These are phyloP conservation scores for Magnaporthales sp. DNA, from an alignment of 2,329 filamentous ascomycete species.

Conservation along the genomic window DNA sequence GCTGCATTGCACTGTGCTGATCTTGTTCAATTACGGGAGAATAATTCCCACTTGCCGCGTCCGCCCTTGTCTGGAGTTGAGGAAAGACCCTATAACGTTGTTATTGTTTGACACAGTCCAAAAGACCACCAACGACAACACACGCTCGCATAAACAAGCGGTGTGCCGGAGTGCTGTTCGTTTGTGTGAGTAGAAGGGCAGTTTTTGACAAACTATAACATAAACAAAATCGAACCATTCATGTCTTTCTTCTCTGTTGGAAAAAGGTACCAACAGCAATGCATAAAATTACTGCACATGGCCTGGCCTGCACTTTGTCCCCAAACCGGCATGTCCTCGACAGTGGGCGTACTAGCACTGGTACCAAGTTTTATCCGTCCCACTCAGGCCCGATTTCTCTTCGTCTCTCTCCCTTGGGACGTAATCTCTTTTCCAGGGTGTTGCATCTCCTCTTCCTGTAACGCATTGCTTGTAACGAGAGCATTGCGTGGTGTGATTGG, in stretches of 20 bases:
- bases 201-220: too few relatives aligned
- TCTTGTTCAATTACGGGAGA: background rate
- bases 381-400: too few relatives aligned
- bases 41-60: background rate
- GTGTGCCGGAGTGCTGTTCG: background rate
- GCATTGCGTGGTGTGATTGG: background rate
- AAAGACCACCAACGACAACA: background rate
- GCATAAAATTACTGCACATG: background rate
- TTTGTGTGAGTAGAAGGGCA: background rate
- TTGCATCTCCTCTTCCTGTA: too few relatives aligned
- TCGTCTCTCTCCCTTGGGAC: too few relatives aligned
- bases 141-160: background rate
- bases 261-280: background rate
- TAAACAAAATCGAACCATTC: background rate
- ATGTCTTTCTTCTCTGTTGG: too few relatives aligned
- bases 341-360: background rate
- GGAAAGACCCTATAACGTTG: background rate
- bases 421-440: too few relatives aligned
- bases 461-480: too few relatives aligned
- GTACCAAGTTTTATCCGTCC: too few relatives aligned
- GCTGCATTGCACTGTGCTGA: background rate
- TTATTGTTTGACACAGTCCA: too few relatives aligned
- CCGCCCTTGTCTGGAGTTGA: background rate
- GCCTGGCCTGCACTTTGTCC: background rate
- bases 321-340: background rate